Conservation (phyloP, 495 filamentous ascomycete genomes). For the Oidiodendron maius region DNA sequence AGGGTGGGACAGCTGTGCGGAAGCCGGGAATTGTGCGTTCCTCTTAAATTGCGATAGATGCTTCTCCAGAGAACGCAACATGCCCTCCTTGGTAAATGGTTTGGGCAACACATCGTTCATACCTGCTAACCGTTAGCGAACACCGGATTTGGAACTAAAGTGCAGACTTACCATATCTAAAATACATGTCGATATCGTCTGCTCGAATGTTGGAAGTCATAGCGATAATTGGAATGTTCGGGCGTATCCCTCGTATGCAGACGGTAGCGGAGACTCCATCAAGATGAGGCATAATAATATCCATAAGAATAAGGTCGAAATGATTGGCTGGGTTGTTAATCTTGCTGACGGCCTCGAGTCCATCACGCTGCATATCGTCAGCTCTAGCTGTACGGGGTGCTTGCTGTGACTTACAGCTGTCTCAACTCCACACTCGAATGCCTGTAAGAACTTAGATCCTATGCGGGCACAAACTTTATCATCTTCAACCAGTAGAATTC, state of each 20-base stretch:
- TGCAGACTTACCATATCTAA: slow-evolving; percentile 74
- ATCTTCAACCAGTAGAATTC: slow-evolving; percentile 90
- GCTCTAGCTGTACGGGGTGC: slow-evolving; percentile 3
- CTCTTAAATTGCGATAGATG: slow-evolving; percentile 66
- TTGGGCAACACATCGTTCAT: slow-evolving; percentile 99
- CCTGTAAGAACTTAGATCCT: slow-evolving; percentile 87
- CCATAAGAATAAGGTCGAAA: slow-evolving; percentile 95
- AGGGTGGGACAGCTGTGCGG: slow-evolving; percentile 13
- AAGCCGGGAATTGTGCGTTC: slow-evolving; percentile 25
- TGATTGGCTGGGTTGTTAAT: slow-evolving; percentile 67
- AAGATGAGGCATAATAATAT: slow-evolving; percentile 97
- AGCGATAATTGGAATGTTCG: slow-evolving; percentile 82
- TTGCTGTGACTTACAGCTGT: slow-evolving; percentile 64
- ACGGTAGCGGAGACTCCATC: slow-evolving; percentile 94
- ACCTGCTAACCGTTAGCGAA: slow-evolving; percentile 43
- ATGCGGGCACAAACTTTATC: slow-evolving; percentile 92
- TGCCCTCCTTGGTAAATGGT: slow-evolving; percentile 93
- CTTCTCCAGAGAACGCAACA: slow-evolving; percentile 84
- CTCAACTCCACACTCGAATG: slow-evolving; percentile 84
- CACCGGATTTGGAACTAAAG: neutral
- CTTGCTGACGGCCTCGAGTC: slow-evolving; percentile 89
- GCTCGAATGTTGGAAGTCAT: slow-evolving; percentile 99
- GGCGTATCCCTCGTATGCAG: slow-evolving; percentile 84
- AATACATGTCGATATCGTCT: slow-evolving; percentile 96
- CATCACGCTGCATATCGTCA: slow-evolving; percentile 60